Percentiles rank a stretch among this genome's conserved stretches.
Evolutionary conservation across 108 stramenopile genomes (phyloP).

Genomic region (Fragilaria crotonensis): DNA sequence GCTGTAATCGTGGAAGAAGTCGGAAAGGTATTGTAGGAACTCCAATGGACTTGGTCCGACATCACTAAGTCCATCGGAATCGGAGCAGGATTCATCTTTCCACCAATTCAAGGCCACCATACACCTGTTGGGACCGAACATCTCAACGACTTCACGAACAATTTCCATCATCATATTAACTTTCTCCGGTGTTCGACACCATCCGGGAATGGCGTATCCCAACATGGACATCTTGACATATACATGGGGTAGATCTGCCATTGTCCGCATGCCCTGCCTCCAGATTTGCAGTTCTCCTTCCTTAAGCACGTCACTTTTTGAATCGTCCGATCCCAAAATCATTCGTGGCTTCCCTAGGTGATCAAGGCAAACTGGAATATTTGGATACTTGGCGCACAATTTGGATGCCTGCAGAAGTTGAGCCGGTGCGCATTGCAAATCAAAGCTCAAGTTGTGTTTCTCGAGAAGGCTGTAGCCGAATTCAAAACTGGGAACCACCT

Average conservation of each 20-base stretch:
- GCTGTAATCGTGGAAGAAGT: slow-evolving; percentile 44
- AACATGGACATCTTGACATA: slow-evolving; percentile 73
- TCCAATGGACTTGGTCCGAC: slow-evolving; percentile 56
- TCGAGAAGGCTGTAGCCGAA: slow-evolving; percentile 51
- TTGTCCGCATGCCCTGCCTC: slow-evolving; percentile 57
- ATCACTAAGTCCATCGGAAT: slow-evolving; percentile 41
- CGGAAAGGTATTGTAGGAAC: slow-evolving; percentile 29
- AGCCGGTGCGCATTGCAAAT: slow-evolving; percentile 75
- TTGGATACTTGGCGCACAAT: slow-evolving; percentile 41
- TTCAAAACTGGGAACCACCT: slow-evolving; percentile 42
- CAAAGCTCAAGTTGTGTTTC: slow-evolving; percentile 44
- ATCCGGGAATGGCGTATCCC: slow-evolving; percentile 72
- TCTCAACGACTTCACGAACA: slow-evolving; percentile 47
- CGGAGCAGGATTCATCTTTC: slow-evolving; percentile 46
- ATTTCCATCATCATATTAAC: slow-evolving; percentile 31
- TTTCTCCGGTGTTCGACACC: slow-evolving; percentile 41
- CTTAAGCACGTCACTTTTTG: slow-evolving; percentile 15
- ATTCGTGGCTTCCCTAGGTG: slow-evolving; percentile 65
- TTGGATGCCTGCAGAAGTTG: slow-evolving; percentile 58
- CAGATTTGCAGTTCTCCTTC: slow-evolving; percentile 45
- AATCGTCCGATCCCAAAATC: background rate
- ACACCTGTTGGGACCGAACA: slow-evolving; percentile 63
- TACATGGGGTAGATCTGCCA: slow-evolving; percentile 57
- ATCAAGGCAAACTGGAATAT: slow-evolving; percentile 53
- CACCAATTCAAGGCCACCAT: slow-evolving; percentile 77